phyloP scores from a whole-genome alignment of 2,329 filamentous ascomycete genomes.

The Microdochium trichocladiopsis region DNA sequence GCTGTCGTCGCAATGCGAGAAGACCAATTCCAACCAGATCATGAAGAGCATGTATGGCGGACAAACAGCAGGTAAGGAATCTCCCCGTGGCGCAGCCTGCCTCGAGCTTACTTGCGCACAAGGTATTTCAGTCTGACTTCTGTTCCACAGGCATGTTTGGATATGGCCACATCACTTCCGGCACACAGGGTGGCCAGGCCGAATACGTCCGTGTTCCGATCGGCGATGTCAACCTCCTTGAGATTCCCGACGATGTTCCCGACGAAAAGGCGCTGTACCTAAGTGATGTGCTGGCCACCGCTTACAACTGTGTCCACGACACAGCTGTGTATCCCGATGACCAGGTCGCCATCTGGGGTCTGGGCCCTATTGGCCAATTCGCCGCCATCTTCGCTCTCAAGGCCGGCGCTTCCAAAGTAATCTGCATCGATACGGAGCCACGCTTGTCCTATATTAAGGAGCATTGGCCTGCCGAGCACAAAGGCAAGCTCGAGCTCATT shows the following conservation, averaged over 20 bases:
- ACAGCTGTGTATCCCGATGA: constrained; percentile 74
- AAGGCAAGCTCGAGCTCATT: constrained; percentile 55
- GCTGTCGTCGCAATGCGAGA: constrained; percentile 72
- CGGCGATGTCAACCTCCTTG: constrained; percentile 73
- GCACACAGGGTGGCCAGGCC: constrained; percentile 81
- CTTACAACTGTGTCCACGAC: constrained; percentile 77
- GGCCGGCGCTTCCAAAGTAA: constrained; percentile 69
- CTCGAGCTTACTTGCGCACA: too few relatives aligned
- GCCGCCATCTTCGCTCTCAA: constrained; percentile 65
- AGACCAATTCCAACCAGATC: constrained; percentile 67
- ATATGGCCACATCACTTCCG: constrained; percentile 74
- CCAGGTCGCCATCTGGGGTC: constrained; percentile 77
- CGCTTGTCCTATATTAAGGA: constrained; percentile 62
- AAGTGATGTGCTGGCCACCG: constrained; percentile 73
- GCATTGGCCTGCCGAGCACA: constrained; percentile 44
- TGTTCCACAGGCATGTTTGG: constrained; percentile 49
- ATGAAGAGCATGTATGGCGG: constrained; percentile 73
- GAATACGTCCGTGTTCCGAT: constrained; percentile 80
- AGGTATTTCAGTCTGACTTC: too few relatives aligned
- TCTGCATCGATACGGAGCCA: constrained; percentile 70
- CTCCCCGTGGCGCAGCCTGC: constrained; percentile 13
- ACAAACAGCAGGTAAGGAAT: constrained; percentile 48
- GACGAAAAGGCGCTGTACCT: constrained; percentile 81
- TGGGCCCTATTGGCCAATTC: constrained; percentile 83
- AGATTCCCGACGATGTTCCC: constrained; percentile 70